These are phyloP conservation scores for Fusarium lyarnte DNA, from an alignment of 2,329 filamentous ascomycete species.

Conservation along the genomic window DNA sequence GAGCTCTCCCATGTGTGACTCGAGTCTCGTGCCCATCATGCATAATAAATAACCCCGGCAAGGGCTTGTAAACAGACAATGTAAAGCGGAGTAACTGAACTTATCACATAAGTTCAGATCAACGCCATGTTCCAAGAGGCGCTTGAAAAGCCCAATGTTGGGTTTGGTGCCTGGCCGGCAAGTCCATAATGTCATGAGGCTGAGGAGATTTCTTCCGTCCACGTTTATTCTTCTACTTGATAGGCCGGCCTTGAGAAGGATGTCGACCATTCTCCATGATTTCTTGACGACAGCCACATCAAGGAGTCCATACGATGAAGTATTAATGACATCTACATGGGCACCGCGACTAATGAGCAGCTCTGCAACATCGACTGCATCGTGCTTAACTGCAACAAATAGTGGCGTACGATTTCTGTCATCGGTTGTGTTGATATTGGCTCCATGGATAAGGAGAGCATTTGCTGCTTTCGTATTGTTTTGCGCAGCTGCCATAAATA, in stretches of 20 bases:
- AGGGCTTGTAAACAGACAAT: background rate
- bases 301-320: background rate
- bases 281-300: too few relatives aligned
- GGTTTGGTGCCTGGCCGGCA: background rate
- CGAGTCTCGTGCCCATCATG: background rate
- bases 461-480: background rate
- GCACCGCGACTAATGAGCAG: background rate
- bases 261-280: background rate
- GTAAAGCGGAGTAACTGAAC: accelerated
- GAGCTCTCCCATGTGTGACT: background rate
- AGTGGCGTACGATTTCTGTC: background rate
- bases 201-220: background rate
- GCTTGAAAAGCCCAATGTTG: background rate
- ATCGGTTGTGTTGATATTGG: accelerated
- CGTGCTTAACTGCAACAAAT: background rate
- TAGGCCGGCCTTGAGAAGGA: background rate
- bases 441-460: background rate
- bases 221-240: background rate
- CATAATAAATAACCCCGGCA: background rate
- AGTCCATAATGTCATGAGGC: background rate
- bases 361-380: background rate
- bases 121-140: background rate
- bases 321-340: background rate
- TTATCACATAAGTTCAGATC: background rate
- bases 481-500: background rate